These are phyloP conservation scores for Kwoniella shivajii DNA, from an alignment of 1,284 basidiomycete genomes.

Conservation along the genomic window DNA sequence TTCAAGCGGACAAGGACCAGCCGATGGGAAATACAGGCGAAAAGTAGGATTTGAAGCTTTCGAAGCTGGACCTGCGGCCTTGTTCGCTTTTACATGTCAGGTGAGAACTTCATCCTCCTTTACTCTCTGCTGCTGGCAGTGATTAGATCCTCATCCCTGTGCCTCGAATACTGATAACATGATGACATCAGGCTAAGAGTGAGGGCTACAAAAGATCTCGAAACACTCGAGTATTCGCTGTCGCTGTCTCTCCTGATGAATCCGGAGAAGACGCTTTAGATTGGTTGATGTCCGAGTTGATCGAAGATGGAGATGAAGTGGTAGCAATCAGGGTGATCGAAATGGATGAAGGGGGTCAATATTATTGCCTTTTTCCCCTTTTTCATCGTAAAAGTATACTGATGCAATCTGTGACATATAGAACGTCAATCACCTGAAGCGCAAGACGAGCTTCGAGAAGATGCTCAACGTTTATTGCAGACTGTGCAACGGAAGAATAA, in stretches of 20 bases:
- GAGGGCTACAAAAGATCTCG: slow-evolving; percentile 77
- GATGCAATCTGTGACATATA: slow-evolving; percentile 55
- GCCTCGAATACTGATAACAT: no score
- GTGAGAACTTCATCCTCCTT: slow-evolving; percentile 35
- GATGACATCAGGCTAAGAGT: slow-evolving; percentile 70
- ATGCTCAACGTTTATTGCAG: slow-evolving; percentile 82
- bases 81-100: slow-evolving; percentile 57
- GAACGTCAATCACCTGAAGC: slow-evolving; percentile 60
- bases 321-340: slow-evolving; percentile 90
- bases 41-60: slow-evolving; percentile 87
- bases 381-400: neutral
- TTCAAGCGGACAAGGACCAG: slow-evolving; percentile 32
- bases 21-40: slow-evolving; percentile 65
- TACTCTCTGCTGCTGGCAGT: neutral
- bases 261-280: slow-evolving; percentile 81
- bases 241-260: slow-evolving; percentile 86
- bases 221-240: slow-evolving; percentile 85
- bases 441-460: slow-evolving; percentile 81
- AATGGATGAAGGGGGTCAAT: slow-evolving; percentile 68
- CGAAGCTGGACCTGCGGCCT: slow-evolving; percentile 61
- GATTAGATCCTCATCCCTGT: no score
- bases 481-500: slow-evolving; percentile 77
- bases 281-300: slow-evolving; percentile 82
- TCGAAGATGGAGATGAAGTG: slow-evolving; percentile 92
- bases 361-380: no score